Base-by-base conservation (phyloP, 768 basidiomycete genomes). In the Sarcodon sp. region DNA sequence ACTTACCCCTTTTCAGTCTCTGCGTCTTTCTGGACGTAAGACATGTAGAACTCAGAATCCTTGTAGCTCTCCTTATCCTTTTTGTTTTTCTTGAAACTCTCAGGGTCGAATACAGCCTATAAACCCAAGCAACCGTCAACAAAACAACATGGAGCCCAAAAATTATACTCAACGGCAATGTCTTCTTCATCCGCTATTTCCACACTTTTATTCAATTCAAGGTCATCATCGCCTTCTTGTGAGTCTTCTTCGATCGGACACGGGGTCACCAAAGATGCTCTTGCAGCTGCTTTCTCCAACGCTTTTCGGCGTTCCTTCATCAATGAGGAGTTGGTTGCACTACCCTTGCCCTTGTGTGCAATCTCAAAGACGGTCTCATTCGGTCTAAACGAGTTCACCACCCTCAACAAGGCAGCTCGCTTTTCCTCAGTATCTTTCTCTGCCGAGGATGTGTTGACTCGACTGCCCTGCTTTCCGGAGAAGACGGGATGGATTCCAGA, bases 341-440 rank as follows among this genome's bases (percentile, higher is more conserved):
- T 75, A 3, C 83, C 85, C 55, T 88, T 79, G 8, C 79, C 75
- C 39, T 41, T 41, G 39, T 41, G 39, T 0, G 85, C 87, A 33
- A 92, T 70, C 64, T 98, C 94, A 51, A 98, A 83, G 33, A 96
- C 83, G 0, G 93, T 98, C 63, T 97, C 94, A 0, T 71, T 60
- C 12, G 94, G 94, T 18, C 69, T 75, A 69, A 96, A 98, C 5
- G 84, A 70, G 53, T 78, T 83, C 44, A 98, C 80, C n/a, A 73
- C 73, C 33, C 73, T 72, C 34, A 97, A 66, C 35, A 97, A 69
- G 18, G 71, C 69, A 41, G 80, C 76, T 50, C 83, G 75, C 35
- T 73, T 75, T 34, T 73, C 69, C 47, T 80, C 79, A 41, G 69
- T 64, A 27, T 15, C 39, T 41, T 41, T 1, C 15, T 41, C 39